Base-by-base conservation (phyloP, 2,329 filamentous ascomycete genomes). In the Stylonectria norvegica region DNA sequence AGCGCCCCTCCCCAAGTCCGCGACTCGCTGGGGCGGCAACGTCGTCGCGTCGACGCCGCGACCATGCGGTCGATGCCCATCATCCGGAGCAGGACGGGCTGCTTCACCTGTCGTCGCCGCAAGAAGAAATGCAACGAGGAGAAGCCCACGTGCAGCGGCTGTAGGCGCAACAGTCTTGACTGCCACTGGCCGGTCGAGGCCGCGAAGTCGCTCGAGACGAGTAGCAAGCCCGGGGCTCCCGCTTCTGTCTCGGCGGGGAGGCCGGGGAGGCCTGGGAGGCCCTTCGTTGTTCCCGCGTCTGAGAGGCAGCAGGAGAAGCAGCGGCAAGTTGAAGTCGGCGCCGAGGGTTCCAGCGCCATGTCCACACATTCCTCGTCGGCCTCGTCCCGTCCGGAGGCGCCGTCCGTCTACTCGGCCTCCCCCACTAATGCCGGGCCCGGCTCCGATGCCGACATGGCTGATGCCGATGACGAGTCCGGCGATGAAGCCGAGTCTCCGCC, bases 81-180 rank as follows among this genome's bases (percentile, higher is more conserved):
- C 44, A 63, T 65, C 40, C 54, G 62, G 43, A 60, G 55, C 47
- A 53, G 65, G 49, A 64, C 67, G 12, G 69, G 69, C 42, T 73
- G 70, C 59, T 61, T 73, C 56, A 73, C 69, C 19, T 74, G 70
- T 58, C 67, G 71, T 46, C 70, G 72, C 25, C 66, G 72, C 44
- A 78, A 77, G 59, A 75, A 76, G 48, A 69, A 73, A 48, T 78
- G 74, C 55, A 72, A 76, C 49, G 73, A 78, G 59, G 66, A 69
- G 46, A 67, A 71, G 42, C 74, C 75, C 5, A 57, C 69, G 14
- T 78, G 75, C 53, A 69, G 63, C 36, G 74, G 76, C 52, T 78
- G 75, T 59, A 70, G 70, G 53, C 66, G 73, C 28, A 64, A 77
- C 34, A 72, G 72, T 42, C 62, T 78, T 17, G 67, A 76, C 33